A percentile compares a stretch with the other conserved stretches of the same genome.
Evolutionary conservation across 352 stramenopile species (phyloP).

Genomic region (Globisporangium takayamanum): DNA sequence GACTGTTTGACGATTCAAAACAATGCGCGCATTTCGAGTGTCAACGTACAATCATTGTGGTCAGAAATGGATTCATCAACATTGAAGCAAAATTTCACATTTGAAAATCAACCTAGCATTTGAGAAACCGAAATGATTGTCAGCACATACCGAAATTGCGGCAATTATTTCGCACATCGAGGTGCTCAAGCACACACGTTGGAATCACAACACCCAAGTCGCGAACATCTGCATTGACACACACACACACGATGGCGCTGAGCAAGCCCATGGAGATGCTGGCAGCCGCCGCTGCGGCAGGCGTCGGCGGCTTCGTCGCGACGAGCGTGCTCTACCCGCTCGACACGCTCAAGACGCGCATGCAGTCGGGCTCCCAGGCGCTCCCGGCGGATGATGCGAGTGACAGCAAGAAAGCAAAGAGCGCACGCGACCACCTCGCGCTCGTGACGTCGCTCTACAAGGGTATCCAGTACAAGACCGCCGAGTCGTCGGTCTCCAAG

Average conservation of each 20-base stretch:
- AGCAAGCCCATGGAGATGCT: conserved; percentile 85
- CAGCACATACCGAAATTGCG: no score
- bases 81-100: no score
- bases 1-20: no score
- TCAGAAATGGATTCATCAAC: no score
- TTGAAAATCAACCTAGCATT: no score
- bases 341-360: conserved; percentile 85
- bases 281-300: conserved; percentile 66
- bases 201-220: neutral
- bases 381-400: conserved; percentile 29
- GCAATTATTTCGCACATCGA: neutral
- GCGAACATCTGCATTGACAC: neutral
- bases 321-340: conserved; percentile 79
- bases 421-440: conserved; percentile 25
- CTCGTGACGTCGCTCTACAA: conserved; percentile 67
- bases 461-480: conserved; percentile 81
- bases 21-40: no score
- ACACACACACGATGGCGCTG: conserved; percentile 31
- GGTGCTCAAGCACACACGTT: neutral
- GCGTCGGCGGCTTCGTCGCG: conserved; percentile 68
- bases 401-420: conserved; percentile 16
- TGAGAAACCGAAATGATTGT: no score
- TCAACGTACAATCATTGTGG: no score
- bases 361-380: conserved; percentile 68
- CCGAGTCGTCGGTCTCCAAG: conserved; percentile 80